Base-by-base conservation (phyloP, 306 rosid genomes). In the Macrotyloma uniflorum region DNA sequence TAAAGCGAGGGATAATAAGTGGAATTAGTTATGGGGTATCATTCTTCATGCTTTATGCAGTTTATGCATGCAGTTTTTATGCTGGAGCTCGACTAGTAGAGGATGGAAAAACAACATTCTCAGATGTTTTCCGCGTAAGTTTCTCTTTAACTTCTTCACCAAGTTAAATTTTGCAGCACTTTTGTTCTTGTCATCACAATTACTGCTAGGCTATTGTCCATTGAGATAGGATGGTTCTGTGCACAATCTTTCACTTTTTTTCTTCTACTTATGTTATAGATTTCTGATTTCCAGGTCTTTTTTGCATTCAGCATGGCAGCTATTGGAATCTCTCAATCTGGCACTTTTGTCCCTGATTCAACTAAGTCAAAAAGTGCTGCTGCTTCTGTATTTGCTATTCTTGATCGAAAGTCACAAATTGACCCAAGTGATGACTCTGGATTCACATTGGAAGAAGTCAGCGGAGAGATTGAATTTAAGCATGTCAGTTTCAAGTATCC, bases 401-500 rank as follows among this genome's bases (percentile, higher is more conserved):
- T 92, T 47, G 91, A 92, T 59, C 72, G 87, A 24, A 88, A 84
- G 68, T 90, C 95, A n/a, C 80, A 79, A 69, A 88, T 87, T 32
- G 89, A 90, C 70, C 79, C 95, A 0, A 86, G 85, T 67, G 89
- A 84, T 26, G 86, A 86, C 20, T 80, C 86, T 3, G 95, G 93
- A 55, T 78, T 63, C 5, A 80, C 78, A 40, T 22, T 86, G 53
- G 85, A 87, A 71, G 78, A 85, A 51, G 76, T 90, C 22, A 90
- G 84, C 72, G 95, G 97, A 30, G 93, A 90, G 2, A 83, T 92
- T 50, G 89, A 85, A 80, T 43, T 92, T 90, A 81, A 40, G 1
- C 86, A 92, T 83, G 93, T 90, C 15, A 83, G 85, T 80, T 92
- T 92, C 80, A 92, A 83, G 83, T 92, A 92, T 86, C 93, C 93